Evolutionary conservation across 371 early-diverging fungal genomes (phyloP), one percentile per base, ranked within the genome.

Genomic region (Syncephalastrum racemosum): DNA sequence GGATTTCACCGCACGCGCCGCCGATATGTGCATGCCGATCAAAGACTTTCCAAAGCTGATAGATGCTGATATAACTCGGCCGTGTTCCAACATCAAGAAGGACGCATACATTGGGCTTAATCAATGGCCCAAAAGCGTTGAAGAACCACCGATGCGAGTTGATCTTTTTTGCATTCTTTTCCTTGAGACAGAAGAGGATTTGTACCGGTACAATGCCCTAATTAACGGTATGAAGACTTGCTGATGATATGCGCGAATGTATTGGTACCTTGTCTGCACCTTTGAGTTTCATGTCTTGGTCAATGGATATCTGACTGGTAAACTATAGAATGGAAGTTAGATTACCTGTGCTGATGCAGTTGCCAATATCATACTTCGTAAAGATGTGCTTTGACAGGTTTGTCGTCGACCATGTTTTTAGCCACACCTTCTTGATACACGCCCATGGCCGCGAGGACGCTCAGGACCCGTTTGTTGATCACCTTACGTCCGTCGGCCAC

Each of bases 141-240:
- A 91, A 94, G 71, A 91, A 90, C 92, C 92, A 94, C 16, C 91
- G 79, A 68, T 94, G 92, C 0, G 89, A 88, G 68, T 93, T 93
- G 70, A 93, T 86, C 66, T 93, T 93, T 70, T 92, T 94, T 7
- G 87, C 87, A 57, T 94, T 94, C 58, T 91, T 82, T 65, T 94
- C 92, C 71, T 94, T 94, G 1, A 94, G 64, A 58, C 91, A 89
- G 68, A 93, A 93, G 22, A 93, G 55, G 6, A 88, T 75, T 67
- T 93, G 92, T 1, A 89, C 81, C 0, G 94, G 94, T 0, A 89
- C 88, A 24, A 80, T 66, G 2, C 71, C 77, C 59, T 78, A 53
- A 48, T 15, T 31, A 71, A 73, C 19, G 19, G 7, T 16, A 16
- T 57, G 36, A 36, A 41, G 14, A 4, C 23, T 3, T 13, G 8